Evolutionary conservation across 2,329 filamentous ascomycete species (phyloP).

Genomic region (Mycosphaerella arachidis): DNA sequence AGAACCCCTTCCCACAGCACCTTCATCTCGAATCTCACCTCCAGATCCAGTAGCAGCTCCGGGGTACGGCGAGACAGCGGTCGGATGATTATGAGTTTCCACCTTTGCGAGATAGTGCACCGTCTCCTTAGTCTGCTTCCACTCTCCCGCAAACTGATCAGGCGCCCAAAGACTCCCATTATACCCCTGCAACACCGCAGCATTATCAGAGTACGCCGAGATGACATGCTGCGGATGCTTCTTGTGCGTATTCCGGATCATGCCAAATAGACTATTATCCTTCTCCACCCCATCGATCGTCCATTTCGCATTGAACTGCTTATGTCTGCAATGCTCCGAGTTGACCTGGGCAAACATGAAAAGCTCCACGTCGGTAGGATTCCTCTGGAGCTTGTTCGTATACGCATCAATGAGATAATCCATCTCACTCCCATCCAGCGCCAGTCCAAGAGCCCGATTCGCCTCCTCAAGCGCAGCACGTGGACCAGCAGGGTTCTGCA

Average conservation of each 20-base stretch:
- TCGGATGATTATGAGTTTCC: constrained; percentile 97
- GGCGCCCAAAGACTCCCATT: constrained; percentile 79
- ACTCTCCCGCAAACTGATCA: constrained; percentile 77
- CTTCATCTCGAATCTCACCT: constrained; percentile 93
- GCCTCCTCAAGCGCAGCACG: constrained; percentile 72
- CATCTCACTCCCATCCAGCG: constrained; percentile 83
- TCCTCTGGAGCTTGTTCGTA: constrained; percentile 57
- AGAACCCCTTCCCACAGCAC: constrained; percentile 87
- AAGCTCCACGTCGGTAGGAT: constrained; percentile 84
- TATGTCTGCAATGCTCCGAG: constrained; percentile 84
- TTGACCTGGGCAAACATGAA: constrained; percentile 99
- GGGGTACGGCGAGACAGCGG: constrained; percentile 87
- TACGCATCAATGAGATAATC: constrained; percentile 89
- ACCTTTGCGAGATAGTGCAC: constrained; percentile 91
- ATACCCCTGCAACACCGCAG: constrained; percentile 78
- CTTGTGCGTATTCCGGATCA: constrained; percentile 93
- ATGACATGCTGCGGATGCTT: constrained; percentile 75
- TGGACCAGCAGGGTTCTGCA: constrained; percentile 49
- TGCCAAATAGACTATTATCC: constrained; percentile 78
- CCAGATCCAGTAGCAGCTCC: constrained; percentile 93
- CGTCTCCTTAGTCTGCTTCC: constrained; percentile 79
- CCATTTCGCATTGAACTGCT: constrained; percentile 97
- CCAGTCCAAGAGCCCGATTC: constrained; percentile 78
- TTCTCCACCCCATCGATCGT: constrained; percentile 83
- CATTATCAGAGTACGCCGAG: constrained; percentile 96